phyloP scores from a whole-genome alignment of 2,329 filamentous ascomycete species.

The Ophiocordyceps polyrhachis-furcata region DNA sequence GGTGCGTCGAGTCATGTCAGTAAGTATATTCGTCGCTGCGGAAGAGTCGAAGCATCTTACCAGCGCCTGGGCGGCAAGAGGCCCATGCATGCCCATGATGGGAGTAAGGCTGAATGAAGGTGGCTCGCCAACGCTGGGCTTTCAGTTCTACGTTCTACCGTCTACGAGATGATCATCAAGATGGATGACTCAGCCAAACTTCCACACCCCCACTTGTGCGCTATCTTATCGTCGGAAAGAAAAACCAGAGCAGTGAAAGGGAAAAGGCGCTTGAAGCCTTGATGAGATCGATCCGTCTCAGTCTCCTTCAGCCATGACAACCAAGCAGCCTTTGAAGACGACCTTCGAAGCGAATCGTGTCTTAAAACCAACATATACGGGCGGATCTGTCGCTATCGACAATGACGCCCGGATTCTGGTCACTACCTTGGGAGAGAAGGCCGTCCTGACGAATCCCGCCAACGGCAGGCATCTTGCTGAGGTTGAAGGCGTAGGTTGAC shows the following conservation, averaged over 20 bases:
- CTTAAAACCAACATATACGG: constrained; percentile 86
- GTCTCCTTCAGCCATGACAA: constrained; percentile 25
- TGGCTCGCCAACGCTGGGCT: background rate
- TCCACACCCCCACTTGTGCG: background rate
- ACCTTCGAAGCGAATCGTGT: constrained; percentile 74
- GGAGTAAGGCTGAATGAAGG: background rate
- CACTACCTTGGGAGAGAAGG: constrained; percentile 83
- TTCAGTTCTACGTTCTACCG: too few relatives aligned
- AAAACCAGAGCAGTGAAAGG: background rate
- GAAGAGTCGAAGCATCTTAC: constrained; percentile 15
- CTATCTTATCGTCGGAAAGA: constrained; percentile 4
- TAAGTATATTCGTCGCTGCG: too few relatives aligned
- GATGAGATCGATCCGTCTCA: background rate
- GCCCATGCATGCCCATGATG: constrained; percentile 33
- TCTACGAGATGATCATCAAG: background rate
- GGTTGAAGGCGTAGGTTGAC: constrained; percentile 59
- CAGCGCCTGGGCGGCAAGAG: constrained; percentile 36
- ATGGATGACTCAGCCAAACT: constrained; percentile 1
- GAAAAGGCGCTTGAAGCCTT: background rate
- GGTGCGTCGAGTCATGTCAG: constrained; percentile 1
- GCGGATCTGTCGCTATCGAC: constrained; percentile 72
- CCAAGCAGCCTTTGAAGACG: constrained; percentile 52
- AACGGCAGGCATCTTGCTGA: constrained; percentile 67
- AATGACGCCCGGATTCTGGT: constrained; percentile 66
- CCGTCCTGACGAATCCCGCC: constrained; percentile 64